Evolutionary conservation across 805 yeast genomes (phyloP).

Genomic region (Metschnikowia bowlesiae): DNA sequence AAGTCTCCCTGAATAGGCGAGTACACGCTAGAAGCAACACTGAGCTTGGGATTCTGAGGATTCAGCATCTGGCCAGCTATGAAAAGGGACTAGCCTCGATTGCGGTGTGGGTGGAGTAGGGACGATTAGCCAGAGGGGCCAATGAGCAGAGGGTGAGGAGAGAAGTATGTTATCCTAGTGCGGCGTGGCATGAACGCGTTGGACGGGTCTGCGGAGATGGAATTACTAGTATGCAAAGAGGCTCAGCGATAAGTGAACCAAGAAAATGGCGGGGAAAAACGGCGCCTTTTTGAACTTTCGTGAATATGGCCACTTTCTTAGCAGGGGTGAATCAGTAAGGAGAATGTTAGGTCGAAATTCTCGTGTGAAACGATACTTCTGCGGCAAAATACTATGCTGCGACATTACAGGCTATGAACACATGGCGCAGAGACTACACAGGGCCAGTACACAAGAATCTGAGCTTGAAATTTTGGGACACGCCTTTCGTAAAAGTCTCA

Average conservation of each 20-base stretch:
- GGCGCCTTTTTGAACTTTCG: background rate
- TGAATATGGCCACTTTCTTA: background rate
- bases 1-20: slow-evolving; percentile 20
- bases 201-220: background rate
- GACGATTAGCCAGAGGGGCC: background rate
- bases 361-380: background rate
- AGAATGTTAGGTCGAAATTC: background rate
- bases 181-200: slow-evolving; percentile 2
- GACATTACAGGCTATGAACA: background rate
- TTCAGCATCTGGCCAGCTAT: background rate
- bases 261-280: no score
- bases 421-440: background rate
- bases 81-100: background rate
- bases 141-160: background rate
- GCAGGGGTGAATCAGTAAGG: background rate
- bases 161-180: background rate
- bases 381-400: background rate
- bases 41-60: slow-evolving; percentile 9
- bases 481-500: no score
- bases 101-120: background rate
- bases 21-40: slow-evolving; percentile 36
- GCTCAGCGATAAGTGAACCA: background rate
- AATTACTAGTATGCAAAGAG: background rate
- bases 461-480: no score
- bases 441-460: no score